phyloP scores from a whole-genome alignment of 805 yeast species.

The Huiozyma sinensis region DNA sequence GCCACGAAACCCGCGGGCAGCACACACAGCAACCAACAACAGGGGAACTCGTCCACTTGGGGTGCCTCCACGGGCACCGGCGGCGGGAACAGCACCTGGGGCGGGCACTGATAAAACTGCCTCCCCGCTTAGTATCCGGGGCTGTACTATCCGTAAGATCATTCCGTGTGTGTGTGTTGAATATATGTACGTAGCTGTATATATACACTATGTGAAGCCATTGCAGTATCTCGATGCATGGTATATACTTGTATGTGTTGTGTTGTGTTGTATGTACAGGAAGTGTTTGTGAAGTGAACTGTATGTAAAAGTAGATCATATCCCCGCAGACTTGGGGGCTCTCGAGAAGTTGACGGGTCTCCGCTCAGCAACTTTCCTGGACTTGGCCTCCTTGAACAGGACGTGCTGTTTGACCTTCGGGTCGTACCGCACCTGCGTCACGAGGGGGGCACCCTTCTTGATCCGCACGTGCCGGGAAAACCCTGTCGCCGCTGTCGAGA shows the following conservation, averaged over 20 bases:
- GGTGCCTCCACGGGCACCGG: slow-evolving; percentile 14
- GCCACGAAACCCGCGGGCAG: slow-evolving; percentile 27
- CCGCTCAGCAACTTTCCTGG: slow-evolving; percentile 61
- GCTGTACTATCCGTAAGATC: background rate
- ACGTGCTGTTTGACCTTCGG: slow-evolving; percentile 87
- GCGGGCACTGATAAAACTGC: no score
- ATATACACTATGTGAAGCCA: no score
- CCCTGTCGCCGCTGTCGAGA: slow-evolving; percentile 88
- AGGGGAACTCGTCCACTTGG: slow-evolving; percentile 27
- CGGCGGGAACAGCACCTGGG: background rate
- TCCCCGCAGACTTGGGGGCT: slow-evolving; percentile 6
- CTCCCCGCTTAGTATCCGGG: no score
- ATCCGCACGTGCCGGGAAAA: slow-evolving; percentile 68
- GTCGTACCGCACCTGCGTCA: slow-evolving; percentile 78
- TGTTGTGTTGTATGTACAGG: no score
- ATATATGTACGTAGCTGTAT: no score
- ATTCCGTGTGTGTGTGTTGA: no score
- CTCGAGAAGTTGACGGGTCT: slow-evolving; percentile 41
- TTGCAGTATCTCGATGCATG: no score
- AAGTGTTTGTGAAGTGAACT: no score
- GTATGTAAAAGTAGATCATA: no score
- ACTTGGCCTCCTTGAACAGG: slow-evolving; percentile 76
- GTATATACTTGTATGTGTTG: no score
- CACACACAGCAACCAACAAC: slow-evolving; percentile 31
- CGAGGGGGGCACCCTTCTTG: slow-evolving; percentile 70